These are phyloP conservation scores for Penicillium sclerotiorum DNA, from an alignment of 2,329 filamentous ascomycete species.

Conservation along the genomic window DNA sequence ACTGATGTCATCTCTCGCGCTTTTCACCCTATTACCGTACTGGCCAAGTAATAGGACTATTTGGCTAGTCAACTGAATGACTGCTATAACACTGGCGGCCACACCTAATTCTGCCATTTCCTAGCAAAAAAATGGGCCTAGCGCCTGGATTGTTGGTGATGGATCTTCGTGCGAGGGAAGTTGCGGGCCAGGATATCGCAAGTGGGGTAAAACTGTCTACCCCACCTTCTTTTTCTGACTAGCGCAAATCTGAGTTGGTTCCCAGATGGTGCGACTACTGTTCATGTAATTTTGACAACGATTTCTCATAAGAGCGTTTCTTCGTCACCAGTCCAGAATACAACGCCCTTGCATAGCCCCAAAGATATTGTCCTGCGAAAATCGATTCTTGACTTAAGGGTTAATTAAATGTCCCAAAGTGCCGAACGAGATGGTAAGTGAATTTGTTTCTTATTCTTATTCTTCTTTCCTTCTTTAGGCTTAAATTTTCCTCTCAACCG, in stretches of 20 bases:
- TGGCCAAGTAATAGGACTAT: not conserved
- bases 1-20: not conserved
- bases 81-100: not conserved
- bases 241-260: not conserved
- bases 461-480: not conserved
- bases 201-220: not conserved
- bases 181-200: not conserved
- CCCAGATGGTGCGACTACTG: not conserved
- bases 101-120: not conserved
- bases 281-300: not conserved
- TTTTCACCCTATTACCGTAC: not conserved
- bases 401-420: not conserved
- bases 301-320: not conserved
- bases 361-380: not conserved
- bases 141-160: not conserved
- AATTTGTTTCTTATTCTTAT: not conserved
- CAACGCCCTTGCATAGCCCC: not conserved
- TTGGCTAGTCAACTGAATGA: not conserved
- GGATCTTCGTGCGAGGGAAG: not conserved
- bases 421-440: not conserved
- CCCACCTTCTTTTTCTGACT: not conserved
- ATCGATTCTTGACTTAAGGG: not conserved
- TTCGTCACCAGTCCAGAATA: not conserved
- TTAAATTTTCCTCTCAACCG: not conserved
- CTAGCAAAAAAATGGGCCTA: not conserved